Evolutionary conservation across 2,329 filamentous ascomycete species (phyloP).

Genomic region (Huntiella moniliformis): DNA sequence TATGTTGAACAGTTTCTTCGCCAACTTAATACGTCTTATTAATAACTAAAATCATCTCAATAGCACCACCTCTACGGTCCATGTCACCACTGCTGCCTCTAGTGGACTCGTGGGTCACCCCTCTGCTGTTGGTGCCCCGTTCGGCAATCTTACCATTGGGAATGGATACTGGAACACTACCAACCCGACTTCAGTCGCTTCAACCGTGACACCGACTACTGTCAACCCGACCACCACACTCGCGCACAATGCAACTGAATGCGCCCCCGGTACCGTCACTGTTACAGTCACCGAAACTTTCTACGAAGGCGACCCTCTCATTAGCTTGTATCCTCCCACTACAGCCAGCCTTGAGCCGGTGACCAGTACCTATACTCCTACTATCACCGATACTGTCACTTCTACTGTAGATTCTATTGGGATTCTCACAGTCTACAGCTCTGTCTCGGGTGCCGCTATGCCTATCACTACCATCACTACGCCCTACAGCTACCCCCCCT

Average conservation of each 20-base stretch:
- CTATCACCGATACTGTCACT: slow-evolving; percentile 5
- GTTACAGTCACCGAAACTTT: slow-evolving; percentile 11
- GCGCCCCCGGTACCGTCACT: background rate
- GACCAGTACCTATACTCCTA: slow-evolving; percentile 9
- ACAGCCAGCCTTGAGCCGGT: slow-evolving; percentile 1
- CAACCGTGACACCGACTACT: background rate
- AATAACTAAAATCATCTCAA: background rate
- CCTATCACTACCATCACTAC: slow-evolving; percentile 10
- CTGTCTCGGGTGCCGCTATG: slow-evolving; percentile 5
- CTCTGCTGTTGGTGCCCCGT: background rate
- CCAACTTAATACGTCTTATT: background rate
- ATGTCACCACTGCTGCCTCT: no score
- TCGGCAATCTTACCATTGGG: background rate
- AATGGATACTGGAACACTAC: no score
- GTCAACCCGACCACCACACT: background rate
- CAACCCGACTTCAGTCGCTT: background rate
- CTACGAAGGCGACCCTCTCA: background rate
- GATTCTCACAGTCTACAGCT: slow-evolving; percentile 7
- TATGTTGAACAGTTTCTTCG: background rate
- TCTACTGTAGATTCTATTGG: slow-evolving; percentile 5
- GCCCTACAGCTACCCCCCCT: slow-evolving; percentile 7
- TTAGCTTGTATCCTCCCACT: slow-evolving; percentile 2
- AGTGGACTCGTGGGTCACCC: no score
- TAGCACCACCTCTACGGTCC: no score
- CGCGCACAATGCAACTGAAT: background rate